These are phyloP conservation scores for Globisporangium middletonii DNA, from an alignment of 352 stramenopile species.

Conservation along the genomic window DNA sequence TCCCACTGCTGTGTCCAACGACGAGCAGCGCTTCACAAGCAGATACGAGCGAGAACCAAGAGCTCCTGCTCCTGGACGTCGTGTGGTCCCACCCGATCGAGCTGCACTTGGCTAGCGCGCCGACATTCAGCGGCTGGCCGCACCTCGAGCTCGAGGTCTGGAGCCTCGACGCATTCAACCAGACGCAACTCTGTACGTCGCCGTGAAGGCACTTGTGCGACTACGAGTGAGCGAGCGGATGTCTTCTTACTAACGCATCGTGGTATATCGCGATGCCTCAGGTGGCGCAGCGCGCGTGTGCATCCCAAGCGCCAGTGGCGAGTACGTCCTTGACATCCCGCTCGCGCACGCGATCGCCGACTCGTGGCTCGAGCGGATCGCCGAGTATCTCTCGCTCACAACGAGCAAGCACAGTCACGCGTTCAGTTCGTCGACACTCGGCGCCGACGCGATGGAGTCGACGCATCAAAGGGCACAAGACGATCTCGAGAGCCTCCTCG, in stretches of 20 bases:
- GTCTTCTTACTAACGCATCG: conserved; percentile 2
- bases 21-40: not conserved
- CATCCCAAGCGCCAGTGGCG: conserved; percentile 26
- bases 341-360: conserved; percentile 15
- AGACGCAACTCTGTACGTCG: conserved; percentile 30
- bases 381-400: conserved; percentile 12
- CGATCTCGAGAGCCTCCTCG: not conserved
- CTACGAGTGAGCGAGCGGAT: not conserved
- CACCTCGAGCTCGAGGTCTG: conserved; percentile 41
- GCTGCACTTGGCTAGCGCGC: conserved; percentile 27
- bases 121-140: conserved; percentile 28
- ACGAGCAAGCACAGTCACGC: not conserved
- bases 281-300: conserved; percentile 26
- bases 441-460: not conserved
- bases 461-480: not conserved
- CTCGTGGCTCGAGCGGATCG: conserved; percentile 17
- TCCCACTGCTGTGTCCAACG: conserved; percentile 3
- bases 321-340: conserved; percentile 42
- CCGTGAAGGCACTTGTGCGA: not conserved
- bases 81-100: conserved; percentile 54
- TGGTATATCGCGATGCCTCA: conserved; percentile 5
- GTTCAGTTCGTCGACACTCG: not conserved
- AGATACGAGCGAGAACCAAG: not conserved
- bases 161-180: conserved; percentile 34
- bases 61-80: conserved; percentile 19